These are phyloP conservation scores for Harringtonia aguacate DNA, from an alignment of 2,329 filamentous ascomycete genomes.

Conservation along the genomic window DNA sequence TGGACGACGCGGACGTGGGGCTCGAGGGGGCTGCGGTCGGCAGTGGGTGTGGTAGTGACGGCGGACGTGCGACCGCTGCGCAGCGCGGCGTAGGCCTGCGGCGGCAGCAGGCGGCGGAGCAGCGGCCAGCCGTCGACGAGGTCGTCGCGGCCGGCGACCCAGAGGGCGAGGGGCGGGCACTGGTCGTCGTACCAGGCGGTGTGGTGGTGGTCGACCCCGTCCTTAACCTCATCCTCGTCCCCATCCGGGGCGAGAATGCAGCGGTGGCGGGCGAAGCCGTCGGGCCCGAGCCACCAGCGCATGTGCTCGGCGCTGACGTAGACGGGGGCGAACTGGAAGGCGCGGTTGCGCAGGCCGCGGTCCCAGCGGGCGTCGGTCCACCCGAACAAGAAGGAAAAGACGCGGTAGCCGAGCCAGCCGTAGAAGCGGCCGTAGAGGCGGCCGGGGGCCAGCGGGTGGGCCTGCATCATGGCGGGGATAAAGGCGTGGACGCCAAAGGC, in stretches of 20 bases:
- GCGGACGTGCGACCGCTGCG: neutral
- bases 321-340: conserved; percentile 88
- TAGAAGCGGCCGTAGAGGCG: conserved; percentile 65
- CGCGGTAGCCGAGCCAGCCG: conserved; percentile 73
- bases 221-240: conserved; percentile 13
- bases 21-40: conserved; percentile 47
- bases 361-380: conserved; percentile 87
- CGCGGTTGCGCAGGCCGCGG: conserved; percentile 60
- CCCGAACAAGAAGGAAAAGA: conserved; percentile 82
- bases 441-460: conserved; percentile 57
- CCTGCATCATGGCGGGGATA: conserved; percentile 86
- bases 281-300: conserved; percentile 88
- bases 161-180: conserved; percentile 75
- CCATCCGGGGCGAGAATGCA: conserved; percentile 70
- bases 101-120: conserved; percentile 56
- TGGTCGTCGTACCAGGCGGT: conserved; percentile 70
- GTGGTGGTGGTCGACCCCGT: conserved; percentile 7
- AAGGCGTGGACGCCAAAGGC: conserved; percentile 90
- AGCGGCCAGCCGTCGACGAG: conserved; percentile 74
- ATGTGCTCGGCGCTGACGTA: conserved; percentile 85
- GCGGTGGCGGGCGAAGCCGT: conserved; percentile 69
- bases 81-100: conserved; percentile 14
- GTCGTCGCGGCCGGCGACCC: conserved; percentile 74
- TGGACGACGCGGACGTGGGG: conserved; percentile 75
- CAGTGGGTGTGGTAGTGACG: conserved; percentile 1